Percentiles rank a stretch among this genome's conserved stretches.
phyloP scores from a whole-genome alignment of 768 basidiomycete species.

The Floccularia luteovirens region DNA sequence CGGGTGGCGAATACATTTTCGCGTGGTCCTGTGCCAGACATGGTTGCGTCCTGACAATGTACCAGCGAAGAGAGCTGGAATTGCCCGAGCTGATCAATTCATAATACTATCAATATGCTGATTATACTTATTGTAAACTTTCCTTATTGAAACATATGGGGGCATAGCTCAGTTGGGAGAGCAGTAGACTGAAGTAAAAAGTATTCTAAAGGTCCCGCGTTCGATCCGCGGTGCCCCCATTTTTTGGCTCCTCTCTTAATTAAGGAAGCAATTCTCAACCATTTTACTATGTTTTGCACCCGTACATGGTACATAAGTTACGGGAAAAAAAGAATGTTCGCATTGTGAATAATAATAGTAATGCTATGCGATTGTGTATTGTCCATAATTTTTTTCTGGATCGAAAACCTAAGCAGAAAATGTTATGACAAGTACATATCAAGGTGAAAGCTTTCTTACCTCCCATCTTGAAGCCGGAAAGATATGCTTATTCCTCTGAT shows the following conservation, averaged over 20 bases:
- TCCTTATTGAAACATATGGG: constrained; percentile 25
- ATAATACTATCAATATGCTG: neutral
- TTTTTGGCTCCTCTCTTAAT: constrained; percentile 15
- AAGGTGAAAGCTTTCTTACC: constrained; percentile 34
- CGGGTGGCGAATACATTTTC: constrained; percentile 96
- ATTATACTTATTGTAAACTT: neutral
- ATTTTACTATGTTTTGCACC: neutral
- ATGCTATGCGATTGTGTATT: constrained; percentile 66
- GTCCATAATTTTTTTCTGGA: constrained; percentile 89
- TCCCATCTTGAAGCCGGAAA: constrained; percentile 98
- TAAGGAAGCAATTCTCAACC: no score
- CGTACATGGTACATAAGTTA: neutral
- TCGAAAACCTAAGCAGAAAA: constrained; percentile 66
- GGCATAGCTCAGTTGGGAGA: constrained; percentile 73
- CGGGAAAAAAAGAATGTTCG: neutral
- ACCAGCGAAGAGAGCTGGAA: neutral
- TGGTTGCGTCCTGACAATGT: constrained; percentile 18
- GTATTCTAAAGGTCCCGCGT: constrained; percentile 68
- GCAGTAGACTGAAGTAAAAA: constrained; percentile 60
- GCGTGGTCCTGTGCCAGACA: constrained; percentile 87
- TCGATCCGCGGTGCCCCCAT: constrained; percentile 75
- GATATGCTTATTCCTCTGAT: constrained; percentile 94
- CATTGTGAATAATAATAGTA: neutral
- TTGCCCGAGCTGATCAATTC: neutral
- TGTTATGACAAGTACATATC: neutral